Evolutionary conservation across 352 stramenopile species (phyloP), one percentile per base, ranked within the genome.

Genomic region (Globisporangium cystogenes): DNA sequence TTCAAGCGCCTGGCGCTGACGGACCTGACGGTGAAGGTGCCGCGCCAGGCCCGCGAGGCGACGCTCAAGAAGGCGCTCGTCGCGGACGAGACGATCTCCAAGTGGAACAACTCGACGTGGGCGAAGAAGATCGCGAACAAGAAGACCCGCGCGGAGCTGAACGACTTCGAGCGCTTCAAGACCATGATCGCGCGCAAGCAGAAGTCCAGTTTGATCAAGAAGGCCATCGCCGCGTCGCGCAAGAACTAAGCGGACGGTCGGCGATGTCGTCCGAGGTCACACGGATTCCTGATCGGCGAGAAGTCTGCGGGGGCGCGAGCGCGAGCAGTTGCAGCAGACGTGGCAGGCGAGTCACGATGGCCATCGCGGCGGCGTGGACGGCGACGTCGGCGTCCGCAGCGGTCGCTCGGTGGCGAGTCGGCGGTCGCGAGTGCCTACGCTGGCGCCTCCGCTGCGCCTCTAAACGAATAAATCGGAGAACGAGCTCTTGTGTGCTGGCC

Each of bases 151-250:
- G 90, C 89, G 35, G 71, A 72, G 59, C 80, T 99, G 24, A 96
- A 69, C 60, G 98, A 99, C 86, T 99, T 99, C 65, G 95, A 98
- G 70, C 89, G 97, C 70, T 99, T 99, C 83, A 99, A 99, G 93
- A 84, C 98, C 59, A 99, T 98, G 96, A 96, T 99, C 67, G 97
- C 96, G 43, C 96, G 96, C 75, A 99, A 99, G 92, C 94, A 99
- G 76, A 98, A 98, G 87, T 90, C 80, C 59, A 79, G 76, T 41
- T 87, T 98, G 55, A 87, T 99, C 72, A 96, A 95, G 72, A 97
- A 98, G 76, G 65, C 79, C 39, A 57, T 90, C 43, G 84, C 84
- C 48, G 78, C 80, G 16, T 59, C 74, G 49, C 83, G 82, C 70
- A 95, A 95, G 79, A 85, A 85, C 73, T 83, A 81, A 68, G 47